Conservation (phyloP, 495 filamentous ascomycete genomes). For the Thermothielavioides terrestris region DNA sequence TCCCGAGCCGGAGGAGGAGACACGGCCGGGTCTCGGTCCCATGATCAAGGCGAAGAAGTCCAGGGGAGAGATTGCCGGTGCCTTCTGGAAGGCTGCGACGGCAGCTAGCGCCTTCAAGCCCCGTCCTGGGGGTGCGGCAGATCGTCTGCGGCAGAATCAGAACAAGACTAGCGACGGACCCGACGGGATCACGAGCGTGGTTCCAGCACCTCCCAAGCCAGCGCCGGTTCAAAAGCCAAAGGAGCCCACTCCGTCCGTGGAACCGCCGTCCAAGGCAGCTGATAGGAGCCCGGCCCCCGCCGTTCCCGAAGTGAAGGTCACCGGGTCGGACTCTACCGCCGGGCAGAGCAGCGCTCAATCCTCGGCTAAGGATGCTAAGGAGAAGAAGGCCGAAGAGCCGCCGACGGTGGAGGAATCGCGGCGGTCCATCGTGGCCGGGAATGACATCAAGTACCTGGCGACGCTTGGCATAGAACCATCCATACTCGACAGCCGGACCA, state of each 20-base stretch:
- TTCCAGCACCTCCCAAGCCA: slow-evolving; percentile 61
- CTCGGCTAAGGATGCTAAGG: slow-evolving; percentile 31
- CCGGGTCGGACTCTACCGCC: slow-evolving; percentile 29
- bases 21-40: slow-evolving; percentile 72
- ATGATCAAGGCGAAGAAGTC: slow-evolving; percentile 77
- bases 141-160: slow-evolving; percentile 51
- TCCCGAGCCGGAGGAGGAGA: slow-evolving; percentile 42
- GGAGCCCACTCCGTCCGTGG: slow-evolving; percentile 11
- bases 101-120: slow-evolving; percentile 78
- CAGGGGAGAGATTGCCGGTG: slow-evolving; percentile 59
- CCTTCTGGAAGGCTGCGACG: slow-evolving; percentile 76
- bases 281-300: slow-evolving; percentile 20
- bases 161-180: slow-evolving; percentile 53
- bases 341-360: slow-evolving; percentile 30
- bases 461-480: slow-evolving; percentile 63
- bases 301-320: slow-evolving; percentile 46
- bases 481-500: slow-evolving; percentile 57
- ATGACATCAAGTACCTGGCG: slow-evolving; percentile 70
- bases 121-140: slow-evolving; percentile 69
- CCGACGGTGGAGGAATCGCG: slow-evolving; percentile 29
- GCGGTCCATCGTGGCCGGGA: slow-evolving; percentile 58
- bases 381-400: slow-evolving; percentile 27
- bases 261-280: slow-evolving; percentile 24
- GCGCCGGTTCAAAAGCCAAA: slow-evolving; percentile 22
- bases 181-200: slow-evolving; percentile 80